Percentiles rank a stretch among this genome's conserved stretches.
Conservation (phyloP, 176 grass and related monocot species). For the Phyllostachys edulis region DNA sequence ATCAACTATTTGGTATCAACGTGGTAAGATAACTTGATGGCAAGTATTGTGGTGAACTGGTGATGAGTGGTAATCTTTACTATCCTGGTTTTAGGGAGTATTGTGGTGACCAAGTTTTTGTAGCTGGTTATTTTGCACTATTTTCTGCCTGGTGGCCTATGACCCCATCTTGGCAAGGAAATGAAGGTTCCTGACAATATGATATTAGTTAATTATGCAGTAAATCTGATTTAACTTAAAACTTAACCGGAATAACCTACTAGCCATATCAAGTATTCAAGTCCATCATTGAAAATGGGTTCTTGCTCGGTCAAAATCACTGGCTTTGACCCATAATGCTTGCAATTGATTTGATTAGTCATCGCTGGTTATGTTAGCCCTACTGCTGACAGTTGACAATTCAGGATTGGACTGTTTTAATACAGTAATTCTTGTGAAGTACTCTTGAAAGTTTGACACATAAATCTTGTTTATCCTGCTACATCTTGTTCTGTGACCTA, state of each 20-base stretch:
- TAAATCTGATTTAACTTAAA: not conserved
- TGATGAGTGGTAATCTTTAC: not conserved
- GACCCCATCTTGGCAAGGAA: not conserved
- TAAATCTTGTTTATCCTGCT: not conserved
- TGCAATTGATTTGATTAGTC: not conserved
- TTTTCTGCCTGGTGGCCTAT: not conserved
- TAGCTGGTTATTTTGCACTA: not conserved
- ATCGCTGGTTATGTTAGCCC: not conserved
- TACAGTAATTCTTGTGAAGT: not conserved
- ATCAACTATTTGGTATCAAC: not conserved
- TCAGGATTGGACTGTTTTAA: not conserved
- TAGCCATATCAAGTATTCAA: not conserved
- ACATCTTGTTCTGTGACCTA: not conserved
- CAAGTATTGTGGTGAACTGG: no score
- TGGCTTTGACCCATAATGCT: not conserved
- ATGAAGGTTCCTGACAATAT: not conserved
- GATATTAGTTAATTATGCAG: not conserved
- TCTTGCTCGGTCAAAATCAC: not conserved
- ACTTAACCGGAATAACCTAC: not conserved
- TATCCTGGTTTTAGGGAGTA: not conserved
- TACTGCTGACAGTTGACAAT: not conserved
- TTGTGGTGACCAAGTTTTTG: not conserved
- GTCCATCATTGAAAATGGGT: not conserved
- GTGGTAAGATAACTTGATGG: not conserved
- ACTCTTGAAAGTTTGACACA: not conserved